Base-by-base conservation (phyloP, 306 rosid species). In the Fagus crenata region DNA sequence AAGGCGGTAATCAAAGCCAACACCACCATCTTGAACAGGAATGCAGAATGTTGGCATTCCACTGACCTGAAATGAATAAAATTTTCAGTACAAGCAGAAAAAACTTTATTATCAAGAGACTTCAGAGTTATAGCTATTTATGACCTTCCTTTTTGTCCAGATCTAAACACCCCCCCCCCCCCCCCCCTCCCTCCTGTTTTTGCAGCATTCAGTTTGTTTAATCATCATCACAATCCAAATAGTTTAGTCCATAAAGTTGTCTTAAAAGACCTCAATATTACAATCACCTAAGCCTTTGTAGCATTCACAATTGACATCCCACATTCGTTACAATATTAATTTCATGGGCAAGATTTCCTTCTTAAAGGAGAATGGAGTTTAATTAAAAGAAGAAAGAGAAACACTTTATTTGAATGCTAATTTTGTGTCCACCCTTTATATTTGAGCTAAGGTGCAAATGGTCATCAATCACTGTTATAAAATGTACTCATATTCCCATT, bases 21-120 rank as follows among this genome's bases (percentile, higher is more conserved):
- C 83, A 74, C 98, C 97, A 54, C 98, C 98, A 74, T 89, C 95
- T 76, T 86, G 82, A n/a, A 90, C 87, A 55, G 96, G 87, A 89
- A 92, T 77, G 82, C 98, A 90, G 85, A 94, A 94, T 78, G 98
- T 42, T 28, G 98, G 97, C 97, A 95, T 95, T 85, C 98, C 98
- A 88, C 97, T 95, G 39, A 95, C 98, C 98, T 95, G 93, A 74
- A 76, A 84, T 74, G 68, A 69, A 64, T 71, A 74, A 81, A 68
- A 69, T 17, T 59, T 70, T 49, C 63, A 76, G 46, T 46, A 59
- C 53, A 28, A 53, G 2, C 51, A 42, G 9, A 22, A 33, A 2
- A 46, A 46, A 2, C 8, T 46, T 22, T 12, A 46, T 46, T 9
- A 46, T 46, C 51, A 46, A 46, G 53, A 60, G 42, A 53, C 49